phyloP scores from a whole-genome alignment of 2,329 filamentous ascomycete species.

The Diaporthe capsici region DNA sequence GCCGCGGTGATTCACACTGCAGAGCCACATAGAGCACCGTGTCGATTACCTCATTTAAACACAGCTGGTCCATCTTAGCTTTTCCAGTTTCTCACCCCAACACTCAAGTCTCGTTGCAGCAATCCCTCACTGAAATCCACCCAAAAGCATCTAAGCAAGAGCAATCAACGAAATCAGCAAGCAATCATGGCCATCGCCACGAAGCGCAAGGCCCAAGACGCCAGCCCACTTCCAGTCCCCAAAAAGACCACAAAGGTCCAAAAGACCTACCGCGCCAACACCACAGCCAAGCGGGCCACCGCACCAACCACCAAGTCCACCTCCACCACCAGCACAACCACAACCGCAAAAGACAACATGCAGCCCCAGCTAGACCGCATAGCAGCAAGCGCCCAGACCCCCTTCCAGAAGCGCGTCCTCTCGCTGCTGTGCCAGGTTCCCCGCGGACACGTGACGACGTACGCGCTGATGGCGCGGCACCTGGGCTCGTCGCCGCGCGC shows the following conservation, averaged over 20 bases:
- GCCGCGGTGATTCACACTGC: conserved; percentile 36
- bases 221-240: background rate
- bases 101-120: no score
- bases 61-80: no score
- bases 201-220: conserved; percentile 15
- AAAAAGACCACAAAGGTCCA: conserved; percentile 20
- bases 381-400: conserved; percentile 59
- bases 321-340: background rate
- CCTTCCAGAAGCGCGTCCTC: conserved; percentile 77
- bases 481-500: conserved; percentile 81
- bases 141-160: background rate
- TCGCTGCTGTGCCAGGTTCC: conserved; percentile 83
- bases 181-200: conserved; percentile 24
- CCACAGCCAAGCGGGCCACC: conserved; percentile 8
- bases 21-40: background rate
- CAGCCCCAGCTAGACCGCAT: conserved; percentile 60
- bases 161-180: background rate
- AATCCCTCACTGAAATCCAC: background rate
- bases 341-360: conserved; percentile 51
- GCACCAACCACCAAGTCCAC: background rate
- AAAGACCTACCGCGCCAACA: conserved; percentile 35
- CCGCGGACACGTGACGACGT: conserved; percentile 80
- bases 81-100: no score
- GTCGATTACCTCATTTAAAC: no score
- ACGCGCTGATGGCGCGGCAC: conserved; percentile 78